Evolutionary conservation across 2,329 filamentous ascomycete genomes (phyloP).

Genomic region (Phialemoniopsis sp.): DNA sequence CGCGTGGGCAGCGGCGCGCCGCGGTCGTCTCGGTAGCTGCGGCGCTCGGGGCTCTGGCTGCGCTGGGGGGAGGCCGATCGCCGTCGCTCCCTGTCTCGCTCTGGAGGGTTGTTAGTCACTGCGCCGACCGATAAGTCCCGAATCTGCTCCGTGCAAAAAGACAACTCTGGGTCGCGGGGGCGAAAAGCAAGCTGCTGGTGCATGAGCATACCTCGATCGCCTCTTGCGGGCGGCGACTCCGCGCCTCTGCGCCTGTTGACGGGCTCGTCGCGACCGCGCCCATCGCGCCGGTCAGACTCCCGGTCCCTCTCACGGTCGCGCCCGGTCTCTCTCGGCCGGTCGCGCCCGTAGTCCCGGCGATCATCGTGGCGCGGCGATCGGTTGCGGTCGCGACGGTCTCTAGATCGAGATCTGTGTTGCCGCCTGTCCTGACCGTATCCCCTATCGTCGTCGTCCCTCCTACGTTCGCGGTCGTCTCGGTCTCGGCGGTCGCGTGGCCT

Average conservation of each 20-base stretch:
- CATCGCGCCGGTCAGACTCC: background rate
- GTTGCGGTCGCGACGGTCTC: slow-evolving; percentile 7
- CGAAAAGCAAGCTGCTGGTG: too few relatives aligned
- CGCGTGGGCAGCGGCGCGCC: slow-evolving; percentile 1
- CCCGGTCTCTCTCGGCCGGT: background rate
- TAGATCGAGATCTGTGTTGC: background rate
- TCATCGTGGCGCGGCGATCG: slow-evolving; percentile 4
- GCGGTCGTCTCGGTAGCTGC: background rate
- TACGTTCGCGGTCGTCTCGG: slow-evolving; percentile 1
- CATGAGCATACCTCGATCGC: too few relatives aligned
- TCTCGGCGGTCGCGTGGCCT: slow-evolving; percentile 1
- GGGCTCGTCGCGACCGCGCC: too few relatives aligned
- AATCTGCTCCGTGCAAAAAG: too few relatives aligned
- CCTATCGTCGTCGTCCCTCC: slow-evolving; percentile 5
- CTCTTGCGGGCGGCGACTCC: too few relatives aligned
- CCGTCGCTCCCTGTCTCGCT: slow-evolving; percentile 2
- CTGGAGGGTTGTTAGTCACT: too few relatives aligned
- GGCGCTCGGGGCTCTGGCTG: slow-evolving; percentile 4
- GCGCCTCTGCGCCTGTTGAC: too few relatives aligned
- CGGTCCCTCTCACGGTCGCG: background rate
- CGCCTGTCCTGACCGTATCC: slow-evolving; percentile 2
- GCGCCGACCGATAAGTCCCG: too few relatives aligned
- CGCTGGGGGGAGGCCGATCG: slow-evolving; percentile 9
- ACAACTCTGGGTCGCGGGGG: too few relatives aligned
- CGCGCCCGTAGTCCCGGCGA: background rate